A percentile compares a stretch with the other conserved stretches of the same genome.
Evolutionary conservation across 2,329 filamentous ascomycete genomes (phyloP).

Genomic region (Parascedosporium putredinis): DNA sequence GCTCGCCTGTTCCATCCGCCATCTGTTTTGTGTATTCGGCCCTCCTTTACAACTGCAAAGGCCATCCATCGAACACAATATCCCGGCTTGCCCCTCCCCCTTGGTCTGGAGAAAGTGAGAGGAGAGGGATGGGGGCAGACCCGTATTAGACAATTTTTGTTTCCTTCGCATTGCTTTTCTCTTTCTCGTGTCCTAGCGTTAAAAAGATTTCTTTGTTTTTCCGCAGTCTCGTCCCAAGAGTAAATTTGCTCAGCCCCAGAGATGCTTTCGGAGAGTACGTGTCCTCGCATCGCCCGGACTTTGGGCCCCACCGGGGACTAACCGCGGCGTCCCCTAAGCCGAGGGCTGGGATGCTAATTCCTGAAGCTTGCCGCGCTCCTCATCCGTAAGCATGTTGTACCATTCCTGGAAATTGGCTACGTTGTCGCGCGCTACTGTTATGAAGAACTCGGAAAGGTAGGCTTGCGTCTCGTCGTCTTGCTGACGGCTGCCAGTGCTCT

Average conservation of each 20-base stretch:
- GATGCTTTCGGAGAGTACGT: slow-evolving; percentile 7
- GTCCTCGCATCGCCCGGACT: slow-evolving; percentile 6
- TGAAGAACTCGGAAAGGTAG: slow-evolving; percentile 76
- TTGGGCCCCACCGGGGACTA: not conserved
- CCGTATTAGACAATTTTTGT: not conserved
- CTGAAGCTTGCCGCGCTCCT: slow-evolving; percentile 46
- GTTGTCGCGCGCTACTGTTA: slow-evolving; percentile 45
- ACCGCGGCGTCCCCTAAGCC: slow-evolving; percentile 7
- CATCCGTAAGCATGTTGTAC: slow-evolving; percentile 43
- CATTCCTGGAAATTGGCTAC: slow-evolving; percentile 45
- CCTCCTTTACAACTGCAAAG: no score
- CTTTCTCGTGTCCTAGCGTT: not conserved
- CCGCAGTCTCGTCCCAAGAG: not conserved
- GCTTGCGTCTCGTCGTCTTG: slow-evolving; percentile 85
- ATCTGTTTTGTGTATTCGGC: no score
- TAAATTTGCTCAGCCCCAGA: slow-evolving; percentile 5
- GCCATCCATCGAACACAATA: no score
- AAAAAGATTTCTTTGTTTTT: not conserved
- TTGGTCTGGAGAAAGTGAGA: no score
- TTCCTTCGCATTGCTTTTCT: not conserved
- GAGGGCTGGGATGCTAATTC: slow-evolving; percentile 32
- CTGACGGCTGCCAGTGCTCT: slow-evolving; percentile 49
- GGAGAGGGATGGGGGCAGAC: no score
- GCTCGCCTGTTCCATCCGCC: no score
- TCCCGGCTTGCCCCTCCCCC: no score